Base-by-base conservation (phyloP, 1,284 basidiomycete genomes). In the Singerocomus inundabilis region DNA sequence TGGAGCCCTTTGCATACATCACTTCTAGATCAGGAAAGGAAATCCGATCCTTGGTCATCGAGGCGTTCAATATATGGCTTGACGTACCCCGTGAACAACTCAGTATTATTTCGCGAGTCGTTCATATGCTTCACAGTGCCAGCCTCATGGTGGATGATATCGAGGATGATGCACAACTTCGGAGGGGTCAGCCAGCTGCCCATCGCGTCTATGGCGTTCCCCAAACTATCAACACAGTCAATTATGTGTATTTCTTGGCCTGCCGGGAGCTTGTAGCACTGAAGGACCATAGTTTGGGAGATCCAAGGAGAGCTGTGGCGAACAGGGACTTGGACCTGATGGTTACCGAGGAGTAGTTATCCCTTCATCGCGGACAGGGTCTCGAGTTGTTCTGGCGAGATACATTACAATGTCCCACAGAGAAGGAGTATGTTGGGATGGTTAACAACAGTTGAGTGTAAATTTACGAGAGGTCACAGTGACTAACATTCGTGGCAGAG, bases 121-220 rank as follows among this genome's bases (percentile, higher is more conserved):
- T 99, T 25, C 85, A 84, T 57, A 98, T 96, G 91, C 78, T 99
- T 32, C 97, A 99, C 61, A 93, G 87, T 44, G 93, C 94, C 2
- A 96, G 91, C 64, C 74, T 99, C 33, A 79, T 99, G 94, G 85
- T 99, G 62, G 97, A 99, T 67, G 97, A 99, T 66, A 96, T 99
- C 33, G 93, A 99, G 70, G 97, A 99, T 63, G 90, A 91, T 57
- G 93, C 93, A 0, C 90, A 95, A 59, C 76, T 99, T 25, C 78
- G 97, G 10, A 72, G 95, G 49, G 95, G 96, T 0, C 78, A 84
- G 24, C 97, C 92, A 36, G 94, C 96, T 13, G 85, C 93, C 0
- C 95, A 99, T 72, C 92, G 90, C 72, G 93, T 98, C 56, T 99
- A 96, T 62, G 96, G 96, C 2, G 73, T 97, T 2, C 93, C 96